Base-by-base conservation (phyloP, 2,329 filamentous ascomycete genomes). In the Talaromyces sp. region DNA sequence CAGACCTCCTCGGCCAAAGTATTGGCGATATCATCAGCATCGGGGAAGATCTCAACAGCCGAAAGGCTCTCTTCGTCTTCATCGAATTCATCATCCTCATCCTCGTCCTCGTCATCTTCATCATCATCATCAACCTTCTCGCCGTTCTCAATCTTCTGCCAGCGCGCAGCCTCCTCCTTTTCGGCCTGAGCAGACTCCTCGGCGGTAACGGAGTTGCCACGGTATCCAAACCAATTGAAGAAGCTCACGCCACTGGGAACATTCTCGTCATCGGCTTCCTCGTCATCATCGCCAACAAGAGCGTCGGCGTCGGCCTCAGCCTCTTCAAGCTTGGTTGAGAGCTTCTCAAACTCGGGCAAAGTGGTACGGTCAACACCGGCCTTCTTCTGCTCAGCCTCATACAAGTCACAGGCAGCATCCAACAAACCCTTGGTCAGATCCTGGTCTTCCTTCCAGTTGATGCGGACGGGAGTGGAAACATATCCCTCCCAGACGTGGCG, bases 211-310 rank as follows among this genome's bases (percentile, higher is more conserved):
- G 85, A 85, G 66, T 85, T 81, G 67, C 86, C 91, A 66, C 83
- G 86, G 80, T 88, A 97, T 60, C 89, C 91, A 75, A 97, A 97
- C 84, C 89, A 95, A 63, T 87, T 86, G 74, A 97, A 97, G 83
- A 97, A 96, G 78, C 88, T 92, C 58, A 87, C 73, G 5, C 84
- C 87, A 52, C 16, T 16, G 62, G 79, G 73, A 12, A 74, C 70
- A 25, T 75, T 71, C 40, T 77, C 74, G 14, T 77, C 77, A 14
- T 76, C 73, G 14, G 73, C 72, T 16, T 71, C 70, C 5, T 73
- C 70, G 14, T 74, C 69, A 8, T 73, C 67, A 12, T 71, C 72
- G 2, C 63, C 65, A 14, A 60, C n/a, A 18, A 59, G 57, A 1
- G 64, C 62, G 62, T 72, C 65, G 28, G 72, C 70, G 62, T 76